A percentile compares a stretch with the other conserved stretches of the same genome.
These are phyloP conservation scores for Macrophomina tecta DNA, from an alignment of 2,329 filamentous ascomycete species.

Conservation along the genomic window DNA sequence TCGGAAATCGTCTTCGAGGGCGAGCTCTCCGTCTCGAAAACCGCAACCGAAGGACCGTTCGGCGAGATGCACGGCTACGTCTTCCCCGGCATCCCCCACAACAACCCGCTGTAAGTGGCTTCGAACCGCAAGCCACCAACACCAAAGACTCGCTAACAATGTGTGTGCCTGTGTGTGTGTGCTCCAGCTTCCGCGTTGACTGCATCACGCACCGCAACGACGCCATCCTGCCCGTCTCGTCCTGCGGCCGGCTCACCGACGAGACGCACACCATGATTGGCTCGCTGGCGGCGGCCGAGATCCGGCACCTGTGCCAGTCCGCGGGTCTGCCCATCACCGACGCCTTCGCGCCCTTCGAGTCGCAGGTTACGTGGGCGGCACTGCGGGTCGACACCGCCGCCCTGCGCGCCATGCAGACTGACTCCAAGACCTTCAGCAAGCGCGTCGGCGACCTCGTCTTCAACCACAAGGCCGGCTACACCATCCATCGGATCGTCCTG, in stretches of 20 bases:
- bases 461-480: slow-evolving; percentile 50
- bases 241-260: slow-evolving; percentile 52
- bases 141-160: too few species aligned
- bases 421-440: slow-evolving; percentile 45
- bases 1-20: slow-evolving; percentile 61
- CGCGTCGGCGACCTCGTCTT: slow-evolving; percentile 53
- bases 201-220: slow-evolving; percentile 56
- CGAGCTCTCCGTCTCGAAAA: slow-evolving; percentile 53
- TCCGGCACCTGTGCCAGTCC: slow-evolving; percentile 43
- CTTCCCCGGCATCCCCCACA: slow-evolving; percentile 50
- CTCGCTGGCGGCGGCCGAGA: slow-evolving; percentile 52
- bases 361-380: slow-evolving; percentile 56
- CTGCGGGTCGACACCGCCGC: slow-evolving; percentile 30
- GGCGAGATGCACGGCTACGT: slow-evolving; percentile 53
- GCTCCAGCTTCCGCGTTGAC: slow-evolving; percentile 44
- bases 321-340: slow-evolving; percentile 53
- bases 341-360: slow-evolving; percentile 53
- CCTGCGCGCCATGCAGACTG: slow-evolving; percentile 28
- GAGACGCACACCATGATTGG: slow-evolving; percentile 54
- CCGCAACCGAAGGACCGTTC: slow-evolving; percentile 56
- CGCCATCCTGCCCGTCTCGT: slow-evolving; percentile 56
- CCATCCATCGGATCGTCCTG: slow-evolving; percentile 53
- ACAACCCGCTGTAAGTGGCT: slow-evolving; percentile 45
- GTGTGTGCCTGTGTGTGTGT: too few species aligned
- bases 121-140: too few species aligned